Conservation (phyloP, 371 early-diverging fungal genomes). For the Coemansia sp. region DNA sequence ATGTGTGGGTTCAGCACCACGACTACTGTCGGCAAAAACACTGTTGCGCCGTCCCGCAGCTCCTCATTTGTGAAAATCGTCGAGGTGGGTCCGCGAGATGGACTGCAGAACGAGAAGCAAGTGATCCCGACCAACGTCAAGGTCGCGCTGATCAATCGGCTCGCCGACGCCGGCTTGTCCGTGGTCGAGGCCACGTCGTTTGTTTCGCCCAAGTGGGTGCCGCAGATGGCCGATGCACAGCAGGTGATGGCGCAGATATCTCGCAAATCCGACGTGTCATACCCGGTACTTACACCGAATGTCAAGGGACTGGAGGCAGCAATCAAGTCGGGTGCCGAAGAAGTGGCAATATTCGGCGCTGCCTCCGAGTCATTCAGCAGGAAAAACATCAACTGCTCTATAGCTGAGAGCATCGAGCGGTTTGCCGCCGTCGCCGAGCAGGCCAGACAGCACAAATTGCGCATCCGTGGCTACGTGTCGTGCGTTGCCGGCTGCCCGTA, state of each 20-base stretch:
- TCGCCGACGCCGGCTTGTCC: conserved; percentile 80
- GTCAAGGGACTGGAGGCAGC: conserved; percentile 83
- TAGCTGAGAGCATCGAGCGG: conserved; percentile 76
- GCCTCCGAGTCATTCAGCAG: conserved; percentile 74
- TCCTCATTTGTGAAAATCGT: conserved; percentile 56
- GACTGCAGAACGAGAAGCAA: conserved; percentile 95
- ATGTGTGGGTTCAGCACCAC: conserved; percentile 15
- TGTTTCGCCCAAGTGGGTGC: conserved; percentile 98
- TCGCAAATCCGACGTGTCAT: conserved; percentile 65
- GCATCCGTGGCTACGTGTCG: conserved; percentile 88
- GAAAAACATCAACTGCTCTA: conserved; percentile 93
- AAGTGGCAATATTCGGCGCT: conserved; percentile 95
- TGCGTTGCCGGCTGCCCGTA: conserved; percentile 96
- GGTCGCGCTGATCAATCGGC: conserved; percentile 78
- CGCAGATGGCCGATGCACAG: conserved; percentile 91
- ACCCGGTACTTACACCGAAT: conserved; percentile 94
- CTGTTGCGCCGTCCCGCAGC: background rate
- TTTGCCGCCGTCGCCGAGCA: conserved; percentile 68
- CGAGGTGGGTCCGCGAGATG: conserved; percentile 95
- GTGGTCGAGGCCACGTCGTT: conserved; percentile 93
- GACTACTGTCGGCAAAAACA: conserved; percentile 4
- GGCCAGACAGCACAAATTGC: conserved; percentile 70
- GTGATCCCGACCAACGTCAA: conserved; percentile 79
- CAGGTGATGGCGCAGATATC: conserved; percentile 73
- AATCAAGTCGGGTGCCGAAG: conserved; percentile 72